Conservation (phyloP, 2,329 filamentous ascomycete species). For the Sporothrix dimorphospora region DNA sequence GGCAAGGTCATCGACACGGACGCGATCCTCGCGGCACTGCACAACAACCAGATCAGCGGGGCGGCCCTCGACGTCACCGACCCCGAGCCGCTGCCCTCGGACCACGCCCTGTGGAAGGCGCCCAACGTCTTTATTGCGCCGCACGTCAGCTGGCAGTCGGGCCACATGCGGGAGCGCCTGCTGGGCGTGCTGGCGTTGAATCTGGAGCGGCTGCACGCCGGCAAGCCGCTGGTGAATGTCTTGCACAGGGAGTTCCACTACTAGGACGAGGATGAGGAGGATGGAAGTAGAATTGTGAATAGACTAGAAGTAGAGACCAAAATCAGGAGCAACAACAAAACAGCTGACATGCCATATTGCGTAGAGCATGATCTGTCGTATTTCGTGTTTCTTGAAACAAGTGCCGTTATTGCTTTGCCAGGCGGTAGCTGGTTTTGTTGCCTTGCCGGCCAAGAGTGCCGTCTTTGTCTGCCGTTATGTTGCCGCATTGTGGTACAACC, state of each 20-base stretch:
- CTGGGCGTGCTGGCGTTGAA: conserved; percentile 32
- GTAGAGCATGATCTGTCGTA: too few relatives aligned
- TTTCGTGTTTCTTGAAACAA: neutral
- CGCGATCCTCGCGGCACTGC: conserved; percentile 48
- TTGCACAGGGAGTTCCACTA: conserved; percentile 32
- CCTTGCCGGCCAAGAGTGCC: neutral
- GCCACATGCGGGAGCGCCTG: conserved; percentile 20
- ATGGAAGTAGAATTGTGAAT: neutral
- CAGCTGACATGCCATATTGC: too few relatives aligned
- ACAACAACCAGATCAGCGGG: conserved; percentile 43
- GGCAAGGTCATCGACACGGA: conserved; percentile 54
- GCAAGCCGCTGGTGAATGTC: conserved; percentile 29
- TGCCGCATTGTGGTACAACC: neutral
- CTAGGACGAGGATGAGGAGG: conserved; percentile 22
- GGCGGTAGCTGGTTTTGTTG: neutral
- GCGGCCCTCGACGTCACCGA: conserved; percentile 69
- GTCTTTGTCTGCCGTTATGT: neutral
- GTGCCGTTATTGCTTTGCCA: neutral
- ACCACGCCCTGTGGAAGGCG: conserved; percentile 63
- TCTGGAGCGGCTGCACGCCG: conserved; percentile 23
- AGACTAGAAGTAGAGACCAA: neutral
- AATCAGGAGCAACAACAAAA: too few relatives aligned
- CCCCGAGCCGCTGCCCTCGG: conserved; percentile 64
- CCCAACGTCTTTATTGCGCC: conserved; percentile 59
- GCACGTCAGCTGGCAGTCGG: conserved; percentile 35